Base-by-base conservation (phyloP, 805 yeast genomes). In the Vanderwaltozyma polyspora region DNA sequence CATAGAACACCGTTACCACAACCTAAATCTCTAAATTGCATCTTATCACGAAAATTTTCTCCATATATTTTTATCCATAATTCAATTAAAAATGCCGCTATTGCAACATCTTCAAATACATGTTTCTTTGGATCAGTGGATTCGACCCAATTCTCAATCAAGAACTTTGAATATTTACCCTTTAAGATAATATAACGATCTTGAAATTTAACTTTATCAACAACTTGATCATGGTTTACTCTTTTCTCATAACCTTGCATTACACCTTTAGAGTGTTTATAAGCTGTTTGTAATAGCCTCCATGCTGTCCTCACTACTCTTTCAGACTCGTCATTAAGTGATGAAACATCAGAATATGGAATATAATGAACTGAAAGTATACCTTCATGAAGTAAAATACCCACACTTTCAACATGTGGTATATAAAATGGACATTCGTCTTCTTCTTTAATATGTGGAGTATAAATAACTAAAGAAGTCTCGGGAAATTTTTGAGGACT, bases 1-100 rank as follows among this genome's bases (percentile, higher is more conserved):
- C 84, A 93, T 29, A 89, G 59, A 12, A 84, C 65, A 7, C 97
- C 97, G 59, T 89, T 89, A 6, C 97, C 97, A 61, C 97, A 89
- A 0, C 97, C 97, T 35, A 89, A 56, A 60, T 89, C 97, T 43
- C 89, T 68, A 52, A 87, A 89, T 46, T 77, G 78, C 45, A 63
- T 59, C 23, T 51, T 55, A 16, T 43, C 46, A 22, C 52, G 45
- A 33, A 59, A 66, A 23, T 55, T 44, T 9, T 49, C 43, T 16
- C 59, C 58, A 43, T 69, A 70, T 29, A 70, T 66, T 30, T 67
- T 62, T 6, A 58, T 58, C 97, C 97, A 89, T 24, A 83, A 66
- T 59, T 84, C 94, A 19, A 89, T 82, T 40, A 89, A 64, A 46
- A 89, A 89, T 0, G 96, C 94, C 1, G 96, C 96, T 45, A 89